These are phyloP conservation scores for Lepiota venenata DNA, from an alignment of 768 basidiomycete genomes.

Conservation along the genomic window DNA sequence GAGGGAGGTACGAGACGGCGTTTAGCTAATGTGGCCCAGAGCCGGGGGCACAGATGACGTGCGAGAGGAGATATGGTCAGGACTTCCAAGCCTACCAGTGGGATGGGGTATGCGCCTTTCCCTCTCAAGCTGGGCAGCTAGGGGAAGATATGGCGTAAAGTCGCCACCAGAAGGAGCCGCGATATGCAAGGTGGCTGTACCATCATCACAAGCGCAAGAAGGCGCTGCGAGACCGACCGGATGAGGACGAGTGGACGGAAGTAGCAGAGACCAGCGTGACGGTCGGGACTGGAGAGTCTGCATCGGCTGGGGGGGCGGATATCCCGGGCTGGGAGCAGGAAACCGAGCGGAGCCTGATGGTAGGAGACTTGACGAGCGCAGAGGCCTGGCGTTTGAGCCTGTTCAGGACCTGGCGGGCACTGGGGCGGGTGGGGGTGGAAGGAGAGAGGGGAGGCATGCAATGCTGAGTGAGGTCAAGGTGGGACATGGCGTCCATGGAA, in stretches of 20 bases:
- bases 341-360: neutral
- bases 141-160: conserved; percentile 4
- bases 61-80: neutral
- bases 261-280: conserved; percentile 7
- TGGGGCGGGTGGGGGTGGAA: neutral
- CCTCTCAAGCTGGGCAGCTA: conserved; percentile 4
- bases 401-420: conserved; percentile 6
- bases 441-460: conserved; percentile 3
- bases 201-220: neutral
- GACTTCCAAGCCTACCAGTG: neutral
- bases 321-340: conserved; percentile 1
- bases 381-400: conserved; percentile 14
- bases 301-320: neutral
- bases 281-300: neutral
- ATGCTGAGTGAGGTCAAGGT: conserved; percentile 1
- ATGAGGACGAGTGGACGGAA: neutral
- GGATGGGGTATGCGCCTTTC: neutral
- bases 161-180: conserved; percentile 2
- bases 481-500: neutral
- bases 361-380: conserved; percentile 11
- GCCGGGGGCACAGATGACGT: neutral
- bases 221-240: conserved; percentile 1
- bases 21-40: neutral
- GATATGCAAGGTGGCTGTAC: neutral
- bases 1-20: conserved; percentile 4